A percentile compares a stretch with the other conserved stretches of the same genome.
phyloP scores from a whole-genome alignment of 164 flowering plant species.

The Sedum album region DNA sequence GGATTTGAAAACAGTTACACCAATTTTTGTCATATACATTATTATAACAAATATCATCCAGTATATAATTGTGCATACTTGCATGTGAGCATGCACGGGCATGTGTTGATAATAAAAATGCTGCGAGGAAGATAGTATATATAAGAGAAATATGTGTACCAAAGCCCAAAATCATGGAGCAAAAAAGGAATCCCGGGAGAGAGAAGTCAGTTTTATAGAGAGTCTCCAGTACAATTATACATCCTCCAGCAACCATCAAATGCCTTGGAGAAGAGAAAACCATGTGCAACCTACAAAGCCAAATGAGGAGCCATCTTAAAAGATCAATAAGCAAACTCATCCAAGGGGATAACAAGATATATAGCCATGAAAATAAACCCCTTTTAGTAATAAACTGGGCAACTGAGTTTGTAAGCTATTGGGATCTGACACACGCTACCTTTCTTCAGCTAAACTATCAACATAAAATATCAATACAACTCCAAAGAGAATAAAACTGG shows the following conservation, averaged over 20 bases:
- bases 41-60: background rate
- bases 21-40: background rate
- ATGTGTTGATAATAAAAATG: background rate
- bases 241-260: constrained; percentile 79
- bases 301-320: constrained; percentile 4
- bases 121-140: background rate
- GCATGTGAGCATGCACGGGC: background rate
- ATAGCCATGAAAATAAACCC: background rate
- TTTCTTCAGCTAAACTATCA: constrained; percentile 91
- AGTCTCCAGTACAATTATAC: constrained; percentile 78
- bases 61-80: background rate
- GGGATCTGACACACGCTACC: constrained; percentile 31
- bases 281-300: constrained; percentile 70
- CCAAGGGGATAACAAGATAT: background rate
- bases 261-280: constrained; percentile 97
- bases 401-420: background rate
- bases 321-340: constrained; percentile 6
- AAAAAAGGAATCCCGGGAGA: constrained; percentile 68
- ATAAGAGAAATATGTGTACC: constrained; percentile 40
- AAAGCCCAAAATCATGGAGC: constrained; percentile 61
- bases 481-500: constrained; percentile 75
- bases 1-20: too few relatives aligned
- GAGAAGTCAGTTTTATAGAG: constrained; percentile 80
- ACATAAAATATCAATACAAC: constrained; percentile 73
- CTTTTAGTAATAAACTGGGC: too few relatives aligned